These are phyloP conservation scores for Meira miltonrushii DNA, from an alignment of 1,284 basidiomycete genomes.

Conservation along the genomic window DNA sequence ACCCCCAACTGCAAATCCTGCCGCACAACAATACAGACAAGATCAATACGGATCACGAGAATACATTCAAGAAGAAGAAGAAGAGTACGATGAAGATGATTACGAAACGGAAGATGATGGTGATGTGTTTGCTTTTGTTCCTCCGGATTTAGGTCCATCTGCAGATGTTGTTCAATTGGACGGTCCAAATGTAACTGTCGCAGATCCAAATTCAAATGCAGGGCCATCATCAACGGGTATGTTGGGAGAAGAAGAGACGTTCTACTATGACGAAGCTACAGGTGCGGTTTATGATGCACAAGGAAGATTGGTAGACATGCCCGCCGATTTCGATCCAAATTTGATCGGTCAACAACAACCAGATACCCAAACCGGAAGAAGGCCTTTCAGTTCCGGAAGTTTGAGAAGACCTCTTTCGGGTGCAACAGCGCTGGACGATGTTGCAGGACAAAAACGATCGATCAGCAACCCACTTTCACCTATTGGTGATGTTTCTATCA, in stretches of 20 bases:
- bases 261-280: constrained; percentile 44
- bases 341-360: not conserved
- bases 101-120: constrained; percentile 45
- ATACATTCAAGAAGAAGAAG: not conserved
- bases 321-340: constrained; percentile 5
- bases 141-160: constrained; percentile 19
- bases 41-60: not conserved
- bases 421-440: not conserved
- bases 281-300: constrained; percentile 43
- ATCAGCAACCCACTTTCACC: not conserved
- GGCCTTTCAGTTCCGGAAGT: not conserved
- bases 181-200: not conserved
- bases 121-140: constrained; percentile 49
- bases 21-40: no score
- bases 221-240: not conserved
- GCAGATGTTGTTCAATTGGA: constrained; percentile 9
- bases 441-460: not conserved
- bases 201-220: constrained; percentile 1
- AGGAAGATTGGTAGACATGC: constrained; percentile 37
- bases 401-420: not conserved
- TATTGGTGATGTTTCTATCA: no score
- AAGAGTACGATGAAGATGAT: constrained; percentile 19
- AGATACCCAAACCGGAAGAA: not conserved
- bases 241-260: constrained; percentile 29
- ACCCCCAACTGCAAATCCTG: no score